Base-by-base conservation (phyloP, 768 basidiomycete species). In the Boletus pseudo-olivaceus region DNA sequence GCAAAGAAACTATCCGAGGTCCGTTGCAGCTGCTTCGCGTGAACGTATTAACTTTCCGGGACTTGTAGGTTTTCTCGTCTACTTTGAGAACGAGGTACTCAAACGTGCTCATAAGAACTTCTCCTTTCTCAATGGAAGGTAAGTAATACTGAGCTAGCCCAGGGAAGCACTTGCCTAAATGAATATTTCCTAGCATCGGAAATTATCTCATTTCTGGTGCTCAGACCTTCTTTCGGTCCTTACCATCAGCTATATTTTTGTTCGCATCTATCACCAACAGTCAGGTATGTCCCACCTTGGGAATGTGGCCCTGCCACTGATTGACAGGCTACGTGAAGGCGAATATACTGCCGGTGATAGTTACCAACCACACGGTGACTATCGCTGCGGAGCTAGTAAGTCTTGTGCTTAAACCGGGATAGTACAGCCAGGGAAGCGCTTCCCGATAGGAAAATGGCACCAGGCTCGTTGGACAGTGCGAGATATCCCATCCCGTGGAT, bases 311-410 rank as follows among this genome's bases (percentile, higher is more conserved):
- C 46, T 47, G 52, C 43, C 48, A 48, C 43, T 20, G 49, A 23
- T 54, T 61, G 59, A 59, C 53, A 45, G 37, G 39, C 48, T 51
- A 66, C 43, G 52, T 58, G 38, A 70, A 78, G 80, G 87, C 90
- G 11, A 82, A 86, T 56, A 95, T 98, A 53, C 74, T 96, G 2
- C 95, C 95, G 0, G 91, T 87, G 4, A 88, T 98, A 58, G 84
- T 95, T 38, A 98, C 95, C 12, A 95, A 93, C 69, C 91, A 93
- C 68, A 93, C 90, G 0, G 92, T 93, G n/a, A 97, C 94, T 14
- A 93, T 98, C 57, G 91, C 93, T 37, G 93, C 88, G 23, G 88
- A 95, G 70, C 78, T 96, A 63, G 89, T 83, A 29, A 64, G 76
- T 72, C 47, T 51, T 23, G 49, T 49, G 26, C 51, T 81, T 82